Conservation (phyloP, 164 flowering plant species). For the Stephania yunnanensis region DNA sequence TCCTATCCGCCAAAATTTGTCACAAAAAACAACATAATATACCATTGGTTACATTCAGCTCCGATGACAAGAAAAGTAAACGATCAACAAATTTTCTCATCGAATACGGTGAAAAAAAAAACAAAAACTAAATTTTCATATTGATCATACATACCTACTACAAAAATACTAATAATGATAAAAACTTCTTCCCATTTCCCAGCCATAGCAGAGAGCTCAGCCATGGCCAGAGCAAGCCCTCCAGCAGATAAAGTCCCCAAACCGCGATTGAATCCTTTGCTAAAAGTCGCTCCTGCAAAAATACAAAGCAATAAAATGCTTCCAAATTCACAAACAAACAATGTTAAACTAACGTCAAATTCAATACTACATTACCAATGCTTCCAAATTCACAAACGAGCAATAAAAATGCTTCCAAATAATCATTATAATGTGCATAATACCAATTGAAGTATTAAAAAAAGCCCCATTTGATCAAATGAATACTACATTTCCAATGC, state of each 20-base stretch:
- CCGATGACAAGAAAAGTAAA: neutral
- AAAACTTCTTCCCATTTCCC: constrained; percentile 49
- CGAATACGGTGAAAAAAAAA: neutral
- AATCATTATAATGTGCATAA: neutral
- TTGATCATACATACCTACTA: constrained; percentile 41
- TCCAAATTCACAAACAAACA: neutral
- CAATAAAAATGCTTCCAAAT: neutral
- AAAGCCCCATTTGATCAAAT: neutral
- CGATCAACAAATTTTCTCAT: neutral
- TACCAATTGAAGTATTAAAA: neutral
- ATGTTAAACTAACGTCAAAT: neutral
- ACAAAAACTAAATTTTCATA: neutral
- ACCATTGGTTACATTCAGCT: neutral
- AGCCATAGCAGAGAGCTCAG: constrained; percentile 36
- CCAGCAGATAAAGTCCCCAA: constrained; percentile 86
- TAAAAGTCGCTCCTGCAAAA: constrained; percentile 68
- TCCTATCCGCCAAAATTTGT: constrained; percentile 30
- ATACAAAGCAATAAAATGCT: neutral
- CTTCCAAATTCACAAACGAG: no score
- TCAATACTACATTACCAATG: no score
- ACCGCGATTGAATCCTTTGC: constrained; percentile 78
- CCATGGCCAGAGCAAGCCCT: constrained; percentile 63
- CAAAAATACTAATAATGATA: constrained; percentile 51
- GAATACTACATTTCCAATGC: no score
- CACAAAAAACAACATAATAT: neutral